Percentiles rank a stretch among this genome's conserved stretches.
phyloP scores from a whole-genome alignment of 371 early-diverging fungal genomes.

The Neoconidiobolus thromboides region DNA sequence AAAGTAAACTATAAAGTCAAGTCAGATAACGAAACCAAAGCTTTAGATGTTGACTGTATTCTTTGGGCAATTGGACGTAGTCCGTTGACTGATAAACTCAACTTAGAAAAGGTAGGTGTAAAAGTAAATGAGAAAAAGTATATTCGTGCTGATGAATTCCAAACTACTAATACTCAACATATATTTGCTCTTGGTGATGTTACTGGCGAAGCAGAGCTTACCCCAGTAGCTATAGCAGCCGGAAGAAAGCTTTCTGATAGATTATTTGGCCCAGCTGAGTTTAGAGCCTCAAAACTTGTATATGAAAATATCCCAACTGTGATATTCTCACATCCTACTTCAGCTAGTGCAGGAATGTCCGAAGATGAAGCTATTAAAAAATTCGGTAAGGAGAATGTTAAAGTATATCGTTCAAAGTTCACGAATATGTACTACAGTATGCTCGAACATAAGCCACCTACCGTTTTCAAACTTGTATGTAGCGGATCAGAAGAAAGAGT shows the following conservation, averaged over 20 bases:
- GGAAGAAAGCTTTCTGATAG: slow-evolving; percentile 85
- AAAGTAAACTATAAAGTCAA: slow-evolving; percentile 21
- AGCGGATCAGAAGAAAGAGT: slow-evolving; percentile 77
- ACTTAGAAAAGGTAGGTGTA: slow-evolving; percentile 44
- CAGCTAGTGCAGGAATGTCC: slow-evolving; percentile 76
- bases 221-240: slow-evolving; percentile 93
- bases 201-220: slow-evolving; percentile 76
- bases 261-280: slow-evolving; percentile 62
- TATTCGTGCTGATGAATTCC: slow-evolving; percentile 66
- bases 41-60: slow-evolving; percentile 40
- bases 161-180: slow-evolving; percentile 46
- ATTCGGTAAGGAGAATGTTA: slow-evolving; percentile 61
- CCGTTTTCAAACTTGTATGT: slow-evolving; percentile 75
- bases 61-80: slow-evolving; percentile 80
- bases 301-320: slow-evolving; percentile 90
- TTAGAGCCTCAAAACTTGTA: slow-evolving; percentile 53
- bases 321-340: slow-evolving; percentile 89
- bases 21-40: slow-evolving; percentile 17
- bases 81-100: slow-evolving; percentile 48
- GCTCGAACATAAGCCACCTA: slow-evolving; percentile 71
- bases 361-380: slow-evolving; percentile 59
- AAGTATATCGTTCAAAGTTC: slow-evolving; percentile 71
- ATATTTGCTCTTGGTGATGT: slow-evolving; percentile 92
- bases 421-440: slow-evolving; percentile 82
- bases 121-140: slow-evolving; percentile 37